Evolutionary conservation across 2,329 filamentous ascomycete genomes (phyloP).

Genomic region (Ascochyta lentis): DNA sequence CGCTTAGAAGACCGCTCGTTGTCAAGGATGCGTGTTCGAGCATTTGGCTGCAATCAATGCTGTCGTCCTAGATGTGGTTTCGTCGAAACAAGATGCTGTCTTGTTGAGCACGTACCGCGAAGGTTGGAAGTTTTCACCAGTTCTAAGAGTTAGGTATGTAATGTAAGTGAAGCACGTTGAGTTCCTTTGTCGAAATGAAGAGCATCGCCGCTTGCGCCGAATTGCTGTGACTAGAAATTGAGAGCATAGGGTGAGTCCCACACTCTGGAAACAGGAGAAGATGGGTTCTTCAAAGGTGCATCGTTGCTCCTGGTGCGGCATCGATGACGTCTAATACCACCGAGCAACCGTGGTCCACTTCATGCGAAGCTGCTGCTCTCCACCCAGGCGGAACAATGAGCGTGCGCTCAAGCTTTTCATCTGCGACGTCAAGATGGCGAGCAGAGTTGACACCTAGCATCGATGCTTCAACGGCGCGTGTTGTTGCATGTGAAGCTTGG

Average conservation of each 20-base stretch:
- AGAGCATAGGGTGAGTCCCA: too few species aligned
- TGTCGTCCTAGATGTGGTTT: neutral
- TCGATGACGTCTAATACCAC: slow-evolving; percentile 9
- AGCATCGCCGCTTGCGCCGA: too few species aligned
- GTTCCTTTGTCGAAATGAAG: too few species aligned
- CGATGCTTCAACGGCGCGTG: slow-evolving; percentile 9
- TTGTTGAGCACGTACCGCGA: neutral
- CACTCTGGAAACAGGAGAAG: too few species aligned
- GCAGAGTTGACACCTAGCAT: slow-evolving; percentile 6
- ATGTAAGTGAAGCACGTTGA: too few species aligned
- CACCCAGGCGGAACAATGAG: slow-evolving; percentile 1
- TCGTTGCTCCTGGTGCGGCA: neutral
- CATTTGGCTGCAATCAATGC: neutral
- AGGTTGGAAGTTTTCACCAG: too few species aligned
- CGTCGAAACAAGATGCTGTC: neutral
- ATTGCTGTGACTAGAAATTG: too few species aligned
- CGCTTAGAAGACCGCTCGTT: neutral
- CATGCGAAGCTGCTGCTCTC: slow-evolving; percentile 5
- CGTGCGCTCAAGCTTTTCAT: neutral
- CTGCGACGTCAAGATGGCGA: neutral
- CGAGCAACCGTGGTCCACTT: neutral
- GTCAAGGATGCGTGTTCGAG: neutral
- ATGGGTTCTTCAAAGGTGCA: neutral
- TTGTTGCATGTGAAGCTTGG: slow-evolving; percentile 17
- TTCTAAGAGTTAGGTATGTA: too few species aligned